Conservation (phyloP, 2,329 filamentous ascomycete species). For the Zopfia rhizophila region DNA sequence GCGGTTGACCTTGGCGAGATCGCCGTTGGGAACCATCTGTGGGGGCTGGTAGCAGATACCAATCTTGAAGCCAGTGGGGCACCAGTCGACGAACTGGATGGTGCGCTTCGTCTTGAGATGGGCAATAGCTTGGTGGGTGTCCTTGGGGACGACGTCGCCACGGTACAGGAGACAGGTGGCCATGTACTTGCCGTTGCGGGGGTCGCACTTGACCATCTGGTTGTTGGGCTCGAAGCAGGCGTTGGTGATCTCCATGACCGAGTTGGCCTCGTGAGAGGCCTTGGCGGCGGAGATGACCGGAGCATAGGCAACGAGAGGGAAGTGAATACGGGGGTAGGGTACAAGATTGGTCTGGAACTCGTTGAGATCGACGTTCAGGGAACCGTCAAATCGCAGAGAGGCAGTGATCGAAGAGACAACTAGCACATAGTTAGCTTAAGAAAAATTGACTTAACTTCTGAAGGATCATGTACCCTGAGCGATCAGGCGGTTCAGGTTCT, state of each 20-base stretch:
- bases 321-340: conserved; percentile 98
- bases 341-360: conserved; percentile 99
- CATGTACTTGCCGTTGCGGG: conserved; percentile 99
- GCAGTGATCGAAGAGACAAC: conserved; percentile 99
- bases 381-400: conserved; percentile 97
- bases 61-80: conserved; percentile 99
- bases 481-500: conserved; percentile 98
- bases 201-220: conserved; percentile 99
- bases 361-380: conserved; percentile 98
- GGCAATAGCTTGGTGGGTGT: conserved; percentile 90
- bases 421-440: conserved; percentile 53
- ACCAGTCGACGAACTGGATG: conserved; percentile 99
- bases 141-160: conserved; percentile 97
- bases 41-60: conserved; percentile 99
- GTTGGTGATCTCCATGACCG: conserved; percentile 97
- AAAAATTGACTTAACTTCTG: neutral
- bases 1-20: conserved; percentile 97
- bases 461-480: conserved; percentile 76
- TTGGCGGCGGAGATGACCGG: conserved; percentile 95
- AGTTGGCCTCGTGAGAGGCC: conserved; percentile 97
- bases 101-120: conserved; percentile 99
- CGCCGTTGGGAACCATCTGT: conserved; percentile 94
- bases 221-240: conserved; percentile 99
- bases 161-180: conserved; percentile 98
- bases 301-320: conserved; percentile 96